A percentile compares a stretch with the other conserved stretches of the same genome.
Evolutionary conservation across 768 basidiomycete species (phyloP).

Genomic region (Gelatoporia subvermispora): DNA sequence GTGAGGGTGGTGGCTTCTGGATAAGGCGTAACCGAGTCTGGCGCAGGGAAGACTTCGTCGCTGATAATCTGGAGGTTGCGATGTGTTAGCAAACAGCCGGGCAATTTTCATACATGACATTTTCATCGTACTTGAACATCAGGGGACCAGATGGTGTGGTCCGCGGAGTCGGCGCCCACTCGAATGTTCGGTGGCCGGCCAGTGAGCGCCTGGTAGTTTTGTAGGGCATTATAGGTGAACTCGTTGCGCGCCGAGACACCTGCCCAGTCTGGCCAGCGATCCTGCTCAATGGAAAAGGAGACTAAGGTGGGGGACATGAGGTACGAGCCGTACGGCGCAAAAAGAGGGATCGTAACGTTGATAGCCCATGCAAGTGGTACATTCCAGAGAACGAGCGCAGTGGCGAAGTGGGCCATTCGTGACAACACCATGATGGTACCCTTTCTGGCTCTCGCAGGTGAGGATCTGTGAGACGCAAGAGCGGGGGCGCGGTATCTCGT

Average conservation of each 20-base stretch:
- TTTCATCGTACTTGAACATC: constrained; percentile 18
- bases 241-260: constrained; percentile 44
- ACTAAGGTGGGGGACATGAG: constrained; percentile 41
- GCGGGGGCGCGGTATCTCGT: no score
- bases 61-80: constrained; percentile 19
- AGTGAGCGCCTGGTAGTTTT: constrained; percentile 48
- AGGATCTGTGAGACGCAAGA: no score
- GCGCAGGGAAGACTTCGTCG: constrained; percentile 42
- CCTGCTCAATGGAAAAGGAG: constrained; percentile 64
- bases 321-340: constrained; percentile 29
- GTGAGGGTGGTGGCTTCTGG: constrained; percentile 56
- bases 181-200: constrained; percentile 49
- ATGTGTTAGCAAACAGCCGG: neutral
- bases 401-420: no score
- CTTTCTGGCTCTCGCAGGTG: no score
- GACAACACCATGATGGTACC: no score
- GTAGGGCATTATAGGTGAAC: constrained; percentile 55
- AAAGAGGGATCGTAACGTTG: constrained; percentile 34
- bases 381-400: neutral
- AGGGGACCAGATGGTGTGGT: constrained; percentile 49
- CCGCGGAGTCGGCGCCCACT: constrained; percentile 47
- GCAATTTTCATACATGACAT: no score
- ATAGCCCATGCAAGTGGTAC: neutral
- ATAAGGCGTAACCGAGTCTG: constrained; percentile 47
- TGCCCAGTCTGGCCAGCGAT: constrained; percentile 63